Evolutionary conservation across 768 basidiomycete genomes (phyloP).

Genomic region (Symmetrospora coprosmae): DNA sequence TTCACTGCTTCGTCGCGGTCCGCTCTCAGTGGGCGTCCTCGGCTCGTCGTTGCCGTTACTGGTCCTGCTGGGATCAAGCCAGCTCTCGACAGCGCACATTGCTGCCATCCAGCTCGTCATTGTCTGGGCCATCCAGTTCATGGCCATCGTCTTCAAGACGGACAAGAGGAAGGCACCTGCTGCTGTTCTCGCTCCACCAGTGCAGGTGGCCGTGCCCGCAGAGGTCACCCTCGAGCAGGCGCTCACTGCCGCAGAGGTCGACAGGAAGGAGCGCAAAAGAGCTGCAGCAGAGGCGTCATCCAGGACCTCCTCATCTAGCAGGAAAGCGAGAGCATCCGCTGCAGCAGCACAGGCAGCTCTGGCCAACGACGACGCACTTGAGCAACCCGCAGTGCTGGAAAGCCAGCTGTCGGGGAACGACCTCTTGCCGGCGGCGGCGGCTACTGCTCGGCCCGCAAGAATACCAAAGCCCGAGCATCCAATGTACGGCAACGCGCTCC

Average conservation of each 20-base stretch:
- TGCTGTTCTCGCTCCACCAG: no score
- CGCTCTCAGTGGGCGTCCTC: slow-evolving; percentile 2
- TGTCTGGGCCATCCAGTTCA: neutral
- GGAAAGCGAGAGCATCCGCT: neutral
- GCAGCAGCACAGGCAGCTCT: neutral
- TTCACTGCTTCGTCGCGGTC: neutral
- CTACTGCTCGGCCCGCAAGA: neutral
- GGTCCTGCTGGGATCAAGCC: neutral
- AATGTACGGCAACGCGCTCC: slow-evolving; percentile 14
- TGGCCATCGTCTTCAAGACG: neutral
- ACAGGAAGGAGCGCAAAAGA: neutral
- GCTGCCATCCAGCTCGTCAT: neutral
- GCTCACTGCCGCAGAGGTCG: neutral
- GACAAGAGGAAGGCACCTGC: no score
- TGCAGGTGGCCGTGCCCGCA: neutral
- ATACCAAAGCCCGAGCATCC: neutral
- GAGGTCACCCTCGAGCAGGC: neutral
- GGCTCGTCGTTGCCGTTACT: slow-evolving; percentile 1
- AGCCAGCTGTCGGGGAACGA: neutral
- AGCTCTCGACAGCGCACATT: slow-evolving; percentile 3
- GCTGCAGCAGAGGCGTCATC: neutral
- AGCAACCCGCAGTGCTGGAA: no score
- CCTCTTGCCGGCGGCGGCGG: neutral
- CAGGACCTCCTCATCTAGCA: neutral
- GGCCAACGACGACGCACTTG: no score